Evolutionary conservation across 1,139 yeast species (phyloP).

Genomic region (Zygoascus hellenicus): DNA sequence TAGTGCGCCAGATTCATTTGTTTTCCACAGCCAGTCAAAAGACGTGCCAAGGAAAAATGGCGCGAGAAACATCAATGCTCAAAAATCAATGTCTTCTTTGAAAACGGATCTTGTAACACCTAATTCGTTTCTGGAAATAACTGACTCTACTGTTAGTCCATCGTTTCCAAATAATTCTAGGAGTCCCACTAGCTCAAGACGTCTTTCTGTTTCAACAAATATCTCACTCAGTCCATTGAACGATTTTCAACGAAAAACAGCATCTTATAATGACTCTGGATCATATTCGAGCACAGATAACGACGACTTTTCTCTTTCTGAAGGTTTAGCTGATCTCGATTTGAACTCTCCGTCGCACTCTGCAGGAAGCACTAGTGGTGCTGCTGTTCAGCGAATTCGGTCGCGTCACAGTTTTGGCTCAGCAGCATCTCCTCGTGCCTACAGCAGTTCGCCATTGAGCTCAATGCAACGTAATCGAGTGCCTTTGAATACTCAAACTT

Average conservation of each 20-base stretch:
- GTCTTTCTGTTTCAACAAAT: not conserved
- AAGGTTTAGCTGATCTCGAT: constrained; percentile 22
- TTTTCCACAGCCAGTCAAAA: not conserved
- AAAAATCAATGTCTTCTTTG: not conserved
- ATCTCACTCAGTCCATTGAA: not conserved
- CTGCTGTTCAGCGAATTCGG: constrained; percentile 12
- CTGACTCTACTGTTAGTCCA: not conserved
- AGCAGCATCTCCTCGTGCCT: constrained; percentile 14
- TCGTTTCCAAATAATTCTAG: not conserved
- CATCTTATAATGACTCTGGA: not conserved
- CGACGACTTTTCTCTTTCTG: constrained; percentile 15
- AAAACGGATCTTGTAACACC: constrained; percentile 12
- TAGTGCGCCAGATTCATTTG: not conserved
- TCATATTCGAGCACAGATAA: constrained; percentile 4
- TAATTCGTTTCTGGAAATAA: constrained; percentile 1
- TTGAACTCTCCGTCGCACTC: constrained; percentile 14
- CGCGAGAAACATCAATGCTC: not conserved
- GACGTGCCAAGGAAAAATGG: not conserved
- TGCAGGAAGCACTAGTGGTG: constrained; percentile 1
- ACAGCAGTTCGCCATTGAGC: constrained; percentile 21
- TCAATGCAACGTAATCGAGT: constrained; percentile 18
- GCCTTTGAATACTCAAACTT: constrained; percentile 9
- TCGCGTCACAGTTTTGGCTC: constrained; percentile 20
- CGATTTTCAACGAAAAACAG: not conserved
- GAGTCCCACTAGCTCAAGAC: not conserved